Evolutionary conservation across 257 asterid species (phyloP).

Genomic region (Paulownia fortunei): DNA sequence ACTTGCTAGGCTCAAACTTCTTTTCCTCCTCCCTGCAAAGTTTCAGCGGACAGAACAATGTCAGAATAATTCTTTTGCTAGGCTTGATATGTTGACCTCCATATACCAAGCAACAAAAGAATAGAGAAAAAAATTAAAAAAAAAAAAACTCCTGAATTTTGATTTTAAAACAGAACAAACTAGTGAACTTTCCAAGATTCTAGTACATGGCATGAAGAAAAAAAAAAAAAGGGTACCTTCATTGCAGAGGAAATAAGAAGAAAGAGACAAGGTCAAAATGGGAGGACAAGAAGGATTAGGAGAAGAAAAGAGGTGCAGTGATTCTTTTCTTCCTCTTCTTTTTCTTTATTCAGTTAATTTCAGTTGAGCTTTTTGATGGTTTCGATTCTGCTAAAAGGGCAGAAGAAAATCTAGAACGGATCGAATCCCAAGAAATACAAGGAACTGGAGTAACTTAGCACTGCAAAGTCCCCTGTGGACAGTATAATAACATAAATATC

Average conservation of each 20-base stretch:
- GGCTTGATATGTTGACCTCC: constrained; percentile 38
- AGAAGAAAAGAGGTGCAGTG: constrained; percentile 4
- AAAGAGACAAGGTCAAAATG: constrained; percentile 6
- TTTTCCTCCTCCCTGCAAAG: constrained; percentile 36
- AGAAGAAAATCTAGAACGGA: constrained; percentile 22
- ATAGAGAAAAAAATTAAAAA: not conserved
- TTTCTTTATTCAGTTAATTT: constrained; percentile 33
- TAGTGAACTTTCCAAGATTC: constrained; percentile 20
- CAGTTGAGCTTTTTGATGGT: constrained; percentile 31
- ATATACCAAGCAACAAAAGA: constrained; percentile 24
- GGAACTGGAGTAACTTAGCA: constrained; percentile 20
- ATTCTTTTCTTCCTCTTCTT: not conserved
- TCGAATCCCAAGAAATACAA: constrained; percentile 34
- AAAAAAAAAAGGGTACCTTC: constrained; percentile 26
- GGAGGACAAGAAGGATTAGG: not conserved
- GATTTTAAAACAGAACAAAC: constrained; percentile 28
- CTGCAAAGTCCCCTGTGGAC: constrained; percentile 33
- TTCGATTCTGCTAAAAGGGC: constrained; percentile 33
- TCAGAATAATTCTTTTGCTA: constrained; percentile 26
- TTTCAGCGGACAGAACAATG: constrained; percentile 37
- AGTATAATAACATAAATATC: no score
- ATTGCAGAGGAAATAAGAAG: constrained; percentile 17
- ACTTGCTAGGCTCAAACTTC: constrained; percentile 13
- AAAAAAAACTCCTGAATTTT: constrained; percentile 23
- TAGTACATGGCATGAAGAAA: constrained; percentile 6